These are phyloP conservation scores for Stromatinia cepivora DNA, from an alignment of 2,329 filamentous ascomycete genomes.

Conservation along the genomic window DNA sequence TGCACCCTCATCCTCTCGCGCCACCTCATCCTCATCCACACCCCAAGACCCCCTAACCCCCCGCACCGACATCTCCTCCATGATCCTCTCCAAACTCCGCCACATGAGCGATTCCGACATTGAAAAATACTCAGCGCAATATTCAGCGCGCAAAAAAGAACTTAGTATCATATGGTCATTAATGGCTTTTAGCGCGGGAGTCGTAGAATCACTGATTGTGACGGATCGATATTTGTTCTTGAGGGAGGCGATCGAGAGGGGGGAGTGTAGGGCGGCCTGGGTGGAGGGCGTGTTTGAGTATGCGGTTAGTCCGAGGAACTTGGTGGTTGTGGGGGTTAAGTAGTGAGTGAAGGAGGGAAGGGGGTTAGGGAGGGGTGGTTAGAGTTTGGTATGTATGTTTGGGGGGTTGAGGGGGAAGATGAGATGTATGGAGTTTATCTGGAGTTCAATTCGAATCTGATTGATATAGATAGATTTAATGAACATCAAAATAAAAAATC, in stretches of 20 bases:
- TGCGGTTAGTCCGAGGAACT: conserved; percentile 77
- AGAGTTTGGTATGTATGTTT: background rate
- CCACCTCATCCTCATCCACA: background rate
- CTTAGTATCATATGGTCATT: conserved; percentile 86
- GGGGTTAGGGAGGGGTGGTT: background rate
- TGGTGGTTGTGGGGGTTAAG: conserved; percentile 92
- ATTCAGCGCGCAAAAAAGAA: conserved; percentile 69
- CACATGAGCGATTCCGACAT: conserved; percentile 75
- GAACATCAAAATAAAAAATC: background rate
- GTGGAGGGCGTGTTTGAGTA: conserved; percentile 95
- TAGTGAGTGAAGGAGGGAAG: background rate
- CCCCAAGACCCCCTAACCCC: background rate
- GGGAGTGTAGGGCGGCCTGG: conserved; percentile 74
- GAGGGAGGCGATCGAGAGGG: conserved; percentile 71
- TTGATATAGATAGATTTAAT: background rate
- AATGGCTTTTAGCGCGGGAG: conserved; percentile 92
- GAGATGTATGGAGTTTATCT: background rate
- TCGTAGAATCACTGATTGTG: conserved; percentile 88
- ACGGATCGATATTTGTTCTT: conserved; percentile 88
- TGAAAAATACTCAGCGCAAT: conserved; percentile 65
- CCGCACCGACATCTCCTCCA: conserved; percentile 51
- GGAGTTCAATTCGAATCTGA: background rate
- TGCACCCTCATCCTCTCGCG: conserved; percentile 26
- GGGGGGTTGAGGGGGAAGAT: background rate
- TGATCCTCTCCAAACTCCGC: conserved; percentile 65